Base-by-base conservation (phyloP, 352 stramenopile genomes). In the Phytophthora nicotianae region DNA sequence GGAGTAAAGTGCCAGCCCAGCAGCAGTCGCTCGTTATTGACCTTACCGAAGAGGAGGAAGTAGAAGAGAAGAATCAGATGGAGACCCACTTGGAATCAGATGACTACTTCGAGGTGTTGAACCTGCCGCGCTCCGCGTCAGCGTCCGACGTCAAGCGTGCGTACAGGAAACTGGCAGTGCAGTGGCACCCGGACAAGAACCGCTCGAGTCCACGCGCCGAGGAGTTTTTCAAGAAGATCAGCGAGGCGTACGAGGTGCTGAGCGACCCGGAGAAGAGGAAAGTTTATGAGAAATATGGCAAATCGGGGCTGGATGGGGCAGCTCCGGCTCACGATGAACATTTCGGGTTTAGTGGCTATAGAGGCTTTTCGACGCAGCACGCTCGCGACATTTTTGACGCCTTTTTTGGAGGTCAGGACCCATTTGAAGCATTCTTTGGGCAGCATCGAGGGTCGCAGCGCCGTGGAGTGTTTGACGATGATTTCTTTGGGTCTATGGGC, bases 171-270 rank as follows among this genome's bases (percentile, higher is more conserved):
- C 59, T 91, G 54, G 81, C 81, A 24, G 72, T 98, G 33, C 94
- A 95, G 59, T 98, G 91, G 75, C 95, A 98, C 65, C 95, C 95
- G 1, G 95, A 98, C 66, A 98, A 98, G 70, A 97, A 98, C 67
- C 81, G 86, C 35, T 75, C 81, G 20, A 67, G 90, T 61, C 73
- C 89, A 21, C 68, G 70, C 17, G 92, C 93, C 10, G 83, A 92
- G 24, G 91, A 97, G 53, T 85, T 88, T 49, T 98, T 98, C 69
- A 95, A 96, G 69, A 82, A 84, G 51, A 81, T 98, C 20, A 87
- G 84, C 24, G 72, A 96, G 54, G 93, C 95, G 11, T 98, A 98
- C 61, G 89, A 95, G 45, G 77, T 95, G 23, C 66, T 98, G 52
- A 85, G 78, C 35, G 88, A 98, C 53, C 55, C 56, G 7, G 76